Base-by-base conservation (phyloP, 805 yeast species). In the Candida ficus region DNA sequence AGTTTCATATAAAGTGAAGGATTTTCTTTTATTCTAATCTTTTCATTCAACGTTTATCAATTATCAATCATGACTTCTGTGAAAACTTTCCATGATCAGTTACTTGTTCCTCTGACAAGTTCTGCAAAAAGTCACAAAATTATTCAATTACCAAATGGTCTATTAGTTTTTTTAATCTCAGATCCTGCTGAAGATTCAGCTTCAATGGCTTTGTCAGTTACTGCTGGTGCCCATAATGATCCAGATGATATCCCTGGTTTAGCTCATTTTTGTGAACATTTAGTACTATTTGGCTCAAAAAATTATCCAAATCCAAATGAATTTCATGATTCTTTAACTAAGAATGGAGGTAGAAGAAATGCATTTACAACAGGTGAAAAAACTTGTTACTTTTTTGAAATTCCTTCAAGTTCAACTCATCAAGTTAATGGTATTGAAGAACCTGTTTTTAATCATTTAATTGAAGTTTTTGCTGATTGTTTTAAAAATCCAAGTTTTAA, bases 191-290 rank as follows among this genome's bases (percentile, higher is more conserved):
- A 78, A 13, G 79, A 76, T 33, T 50, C 70, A 12, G 80, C 84
- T 4, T 73, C 93, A 0, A 81, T 85, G 16, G 78, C 95, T 1
- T 52, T 91, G 7, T 75, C 86, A 29, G 87, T 89, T 2, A 80
- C 81, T 4, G 68, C 86, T 0, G 99, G 99, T 8, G 80, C 95
- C 2, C 80, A 79, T 53, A 70, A 79, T 35, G 97, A 91, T 49
- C 91, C 95, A 1, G 66, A 63, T 6, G 71, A 70, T 5, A 50
- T 83, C 2, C 78, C 78, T 0, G 99, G 99, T 0, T 56, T 91
- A 28, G 98, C 98, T 0, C 99, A 91, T 64, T 72, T 87, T 43
- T 83, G 95, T 52, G 96, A 88, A 54, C 96, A 88, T 58, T 68
- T 83, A 70, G 41, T 80, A 3, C 62, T 76, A 26, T 67, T 70